Evolutionary conservation across 495 filamentous ascomycete species (phyloP).

Genomic region (Aspergillus coremiiformis): DNA sequence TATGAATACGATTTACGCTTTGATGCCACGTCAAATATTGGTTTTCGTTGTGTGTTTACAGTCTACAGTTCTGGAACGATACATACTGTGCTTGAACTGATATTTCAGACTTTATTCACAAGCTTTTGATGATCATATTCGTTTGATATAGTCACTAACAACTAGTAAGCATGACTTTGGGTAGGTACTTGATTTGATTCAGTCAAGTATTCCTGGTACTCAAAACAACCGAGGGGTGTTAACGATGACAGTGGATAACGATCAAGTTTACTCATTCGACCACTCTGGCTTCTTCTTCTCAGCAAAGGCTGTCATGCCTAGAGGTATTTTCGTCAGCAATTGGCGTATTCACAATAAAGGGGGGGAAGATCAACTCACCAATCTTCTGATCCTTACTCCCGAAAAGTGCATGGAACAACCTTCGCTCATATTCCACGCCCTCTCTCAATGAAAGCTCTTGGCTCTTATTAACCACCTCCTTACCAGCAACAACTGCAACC

Average conservation of each 20-base stretch:
- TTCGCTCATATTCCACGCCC: slow-evolving; percentile 88
- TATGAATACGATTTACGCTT: slow-evolving; percentile 15
- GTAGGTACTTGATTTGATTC: neutral
- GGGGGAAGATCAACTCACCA: slow-evolving; percentile 40
- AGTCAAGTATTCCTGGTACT: neutral
- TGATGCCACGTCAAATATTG: neutral
- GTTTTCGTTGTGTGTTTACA: neutral
- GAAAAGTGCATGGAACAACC: slow-evolving; percentile 88
- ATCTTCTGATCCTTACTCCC: slow-evolving; percentile 95
- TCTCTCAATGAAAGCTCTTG: slow-evolving; percentile 80
- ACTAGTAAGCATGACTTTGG: too few species aligned
- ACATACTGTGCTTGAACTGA: neutral
- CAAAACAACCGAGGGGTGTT: neutral
- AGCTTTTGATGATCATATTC: neutral
- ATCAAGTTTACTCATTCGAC: slow-evolving; percentile 59
- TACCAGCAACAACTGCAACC: slow-evolving; percentile 80
- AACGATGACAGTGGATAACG: neutral
- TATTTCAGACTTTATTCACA: neutral
- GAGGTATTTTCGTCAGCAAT: slow-evolving; percentile 16
- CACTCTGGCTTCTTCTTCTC: slow-evolving; percentile 93
- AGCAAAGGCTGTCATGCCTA: slow-evolving; percentile 86
- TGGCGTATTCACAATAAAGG: neutral
- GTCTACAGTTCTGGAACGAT: neutral
- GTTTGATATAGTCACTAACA: neutral
- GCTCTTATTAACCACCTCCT: slow-evolving; percentile 97